Evolutionary conservation across 169 alveolate genomes (phyloP).

Genomic region (Plasmodium chabaudi): DNA sequence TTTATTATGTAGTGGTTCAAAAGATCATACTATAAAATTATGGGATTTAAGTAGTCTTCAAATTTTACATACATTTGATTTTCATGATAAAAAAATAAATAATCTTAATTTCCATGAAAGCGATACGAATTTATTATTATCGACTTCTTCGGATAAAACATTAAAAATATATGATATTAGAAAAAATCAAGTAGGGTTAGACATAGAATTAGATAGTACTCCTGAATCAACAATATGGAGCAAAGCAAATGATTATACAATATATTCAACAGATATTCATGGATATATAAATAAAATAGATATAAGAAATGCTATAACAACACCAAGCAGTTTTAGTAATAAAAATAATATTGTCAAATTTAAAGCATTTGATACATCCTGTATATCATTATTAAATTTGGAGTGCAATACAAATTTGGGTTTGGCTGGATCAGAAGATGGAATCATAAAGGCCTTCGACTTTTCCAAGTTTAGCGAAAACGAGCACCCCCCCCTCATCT

Average conservation of each 20-base stretch:
- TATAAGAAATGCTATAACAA: conserved; percentile 11
- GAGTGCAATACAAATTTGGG: conserved; percentile 23
- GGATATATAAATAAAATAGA: conserved; percentile 51
- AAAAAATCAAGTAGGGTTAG: conserved; percentile 22
- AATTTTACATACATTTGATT: conserved; percentile 17
- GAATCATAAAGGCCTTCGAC: conserved; percentile 36
- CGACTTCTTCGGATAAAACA: conserved; percentile 59
- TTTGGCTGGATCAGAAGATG: conserved; percentile 69
- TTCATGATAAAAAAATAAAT: conserved; percentile 49
- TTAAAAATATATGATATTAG: conserved; percentile 62
- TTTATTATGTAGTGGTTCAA: conserved; percentile 65
- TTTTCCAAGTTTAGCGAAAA: conserved; percentile 2
- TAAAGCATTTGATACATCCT: conserved; percentile 44
- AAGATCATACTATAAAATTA: conserved; percentile 44
- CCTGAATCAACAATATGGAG: conserved; percentile 65
- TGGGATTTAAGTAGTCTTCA: conserved; percentile 41
- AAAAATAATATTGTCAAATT: conserved; percentile 3
- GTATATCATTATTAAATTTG: conserved; percentile 27
- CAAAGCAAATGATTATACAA: conserved; percentile 9
- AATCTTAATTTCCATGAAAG: conserved; percentile 35
- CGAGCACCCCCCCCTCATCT: conserved; percentile 15
- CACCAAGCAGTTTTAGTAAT: conserved; percentile 1
- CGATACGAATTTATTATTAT: conserved; percentile 18
- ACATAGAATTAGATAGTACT: conserved; percentile 17
- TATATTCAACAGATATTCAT: conserved; percentile 28